A percentile compares a stretch with the other conserved stretches of the same genome.
Conservation (phyloP, 1,139 yeast species). For the Fermentozyma sake region DNA sequence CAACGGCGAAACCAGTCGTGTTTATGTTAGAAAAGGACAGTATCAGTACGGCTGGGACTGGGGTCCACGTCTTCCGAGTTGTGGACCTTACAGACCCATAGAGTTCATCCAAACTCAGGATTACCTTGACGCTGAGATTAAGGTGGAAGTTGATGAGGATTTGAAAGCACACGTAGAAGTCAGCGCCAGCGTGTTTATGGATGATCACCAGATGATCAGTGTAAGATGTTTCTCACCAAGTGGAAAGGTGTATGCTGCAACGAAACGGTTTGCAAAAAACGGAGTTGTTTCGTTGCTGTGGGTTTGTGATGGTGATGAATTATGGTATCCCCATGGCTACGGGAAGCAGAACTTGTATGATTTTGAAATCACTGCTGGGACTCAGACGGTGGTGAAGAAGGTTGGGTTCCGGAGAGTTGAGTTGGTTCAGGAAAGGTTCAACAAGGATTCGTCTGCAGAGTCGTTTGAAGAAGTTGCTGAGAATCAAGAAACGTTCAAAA, state of each 20-base stretch:
- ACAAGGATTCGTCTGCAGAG: too few species aligned
- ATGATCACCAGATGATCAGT: too few species aligned
- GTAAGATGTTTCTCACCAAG: too few species aligned
- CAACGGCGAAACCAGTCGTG: slow-evolving; percentile 15
- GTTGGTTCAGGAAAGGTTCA: slow-evolving; percentile 36
- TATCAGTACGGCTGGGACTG: slow-evolving; percentile 60
- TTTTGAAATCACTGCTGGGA: slow-evolving; percentile 11
- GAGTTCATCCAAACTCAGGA: slow-evolving; percentile 4
- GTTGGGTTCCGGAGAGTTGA: slow-evolving; percentile 37
- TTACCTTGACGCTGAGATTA: background rate
- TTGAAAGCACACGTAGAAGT: slow-evolving; percentile 1
- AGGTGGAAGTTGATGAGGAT: background rate
- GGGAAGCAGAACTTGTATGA: slow-evolving; percentile 34
- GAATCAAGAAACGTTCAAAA: too few species aligned
- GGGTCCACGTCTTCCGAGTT: slow-evolving; percentile 47
- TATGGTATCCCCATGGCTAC: slow-evolving; percentile 41
- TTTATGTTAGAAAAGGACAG: slow-evolving; percentile 46
- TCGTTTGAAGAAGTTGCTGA: too few species aligned
- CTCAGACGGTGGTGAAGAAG: slow-evolving; percentile 5
- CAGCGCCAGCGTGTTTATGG: too few species aligned
- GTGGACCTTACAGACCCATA: slow-evolving; percentile 45
- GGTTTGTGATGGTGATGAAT: too few species aligned
- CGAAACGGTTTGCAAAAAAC: too few species aligned
- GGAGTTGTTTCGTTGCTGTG: too few species aligned
- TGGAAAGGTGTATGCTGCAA: too few species aligned